These are phyloP conservation scores for Colletotrichum viniferum DNA, from an alignment of 2,329 filamentous ascomycete species.

Conservation along the genomic window DNA sequence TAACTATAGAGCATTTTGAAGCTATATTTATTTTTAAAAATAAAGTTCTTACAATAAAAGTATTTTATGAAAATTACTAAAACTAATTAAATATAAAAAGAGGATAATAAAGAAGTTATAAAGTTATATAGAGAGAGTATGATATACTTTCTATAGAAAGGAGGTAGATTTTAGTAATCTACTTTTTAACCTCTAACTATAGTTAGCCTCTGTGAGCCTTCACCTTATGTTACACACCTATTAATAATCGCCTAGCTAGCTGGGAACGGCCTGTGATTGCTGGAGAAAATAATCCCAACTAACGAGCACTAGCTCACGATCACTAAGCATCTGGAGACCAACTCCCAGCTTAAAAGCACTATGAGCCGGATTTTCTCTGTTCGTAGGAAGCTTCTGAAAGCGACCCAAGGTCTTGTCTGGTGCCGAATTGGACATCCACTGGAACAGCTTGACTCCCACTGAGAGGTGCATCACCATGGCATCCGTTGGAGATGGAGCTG, in stretches of 20 bases:
- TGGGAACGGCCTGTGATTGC: constrained; percentile 11
- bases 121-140: too few species aligned
- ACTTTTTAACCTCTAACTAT: too few species aligned
- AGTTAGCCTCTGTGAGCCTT: too few species aligned
- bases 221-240: too few species aligned
- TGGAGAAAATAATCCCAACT: constrained; percentile 14
- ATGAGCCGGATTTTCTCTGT: neutral
- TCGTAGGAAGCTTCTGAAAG: neutral
- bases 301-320: neutral
- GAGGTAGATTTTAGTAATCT: too few species aligned
- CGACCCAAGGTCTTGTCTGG: neutral
- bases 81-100: too few species aligned
- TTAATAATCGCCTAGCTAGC: neutral
- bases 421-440: neutral
- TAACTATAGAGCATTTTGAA: too few species aligned
- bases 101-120: too few species aligned
- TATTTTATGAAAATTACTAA: too few species aligned
- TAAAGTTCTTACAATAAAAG: too few species aligned
- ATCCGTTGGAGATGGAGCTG: neutral
- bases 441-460: neutral
- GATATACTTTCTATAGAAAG: too few species aligned
- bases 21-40: too few species aligned
- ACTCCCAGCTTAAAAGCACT: neutral
- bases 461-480: neutral
- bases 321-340: neutral